Base-by-base conservation (phyloP, 2,329 filamentous ascomycete species). In the Aspergillus sp. region DNA sequence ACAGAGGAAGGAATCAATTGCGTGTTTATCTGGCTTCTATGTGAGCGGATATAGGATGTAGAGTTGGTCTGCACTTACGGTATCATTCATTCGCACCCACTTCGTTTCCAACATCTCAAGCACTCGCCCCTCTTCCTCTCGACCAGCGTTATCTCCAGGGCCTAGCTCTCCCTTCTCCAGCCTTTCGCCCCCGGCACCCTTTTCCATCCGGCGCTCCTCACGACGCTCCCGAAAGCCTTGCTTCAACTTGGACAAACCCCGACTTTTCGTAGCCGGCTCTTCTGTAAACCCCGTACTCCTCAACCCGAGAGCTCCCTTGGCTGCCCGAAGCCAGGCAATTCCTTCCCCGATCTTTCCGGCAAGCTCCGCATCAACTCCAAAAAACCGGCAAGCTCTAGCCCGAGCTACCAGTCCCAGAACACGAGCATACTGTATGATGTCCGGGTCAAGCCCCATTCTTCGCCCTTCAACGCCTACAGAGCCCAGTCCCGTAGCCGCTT, bases 71-170 rank as follows among this genome's bases (percentile, higher is more conserved):
- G 39, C 15, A 73, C 85, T 77, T 77, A 96, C 90, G 17, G 90
- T 96, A 73, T 97, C 91, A 70, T 99, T 99, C 75, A 92, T 86
- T 77, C 92, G 95, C 61, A 85, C 86, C 93, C 95, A 97, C 72
- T 96, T 97, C 39, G 81, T 83, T 66, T 96, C 85, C 35, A 99
- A 78, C 86, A 95, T 91, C 66, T 95, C 90, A 52, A 97, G 81
- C 2, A 98, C 89, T 55, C 92, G 83, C 2, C 83, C 86, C 76
- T 99, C 95, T 72, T 98, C 95, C 17, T 91, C 76, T 66, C 85
- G 88, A 1, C 95, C 93, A 0, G 88, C 93, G 75, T 97, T 93
- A 46, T 87, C 80, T 0, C 93, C 93, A 25, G 73, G 65, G 33
- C 73, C 69, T 21, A 77, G 62, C 43, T 69, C 68, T 3, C 68